Percentiles rank a stretch among this genome's conserved stretches.
Evolutionary conservation across 495 filamentous ascomycete species (phyloP).

Genomic region (Wilcoxina mikolae): DNA sequence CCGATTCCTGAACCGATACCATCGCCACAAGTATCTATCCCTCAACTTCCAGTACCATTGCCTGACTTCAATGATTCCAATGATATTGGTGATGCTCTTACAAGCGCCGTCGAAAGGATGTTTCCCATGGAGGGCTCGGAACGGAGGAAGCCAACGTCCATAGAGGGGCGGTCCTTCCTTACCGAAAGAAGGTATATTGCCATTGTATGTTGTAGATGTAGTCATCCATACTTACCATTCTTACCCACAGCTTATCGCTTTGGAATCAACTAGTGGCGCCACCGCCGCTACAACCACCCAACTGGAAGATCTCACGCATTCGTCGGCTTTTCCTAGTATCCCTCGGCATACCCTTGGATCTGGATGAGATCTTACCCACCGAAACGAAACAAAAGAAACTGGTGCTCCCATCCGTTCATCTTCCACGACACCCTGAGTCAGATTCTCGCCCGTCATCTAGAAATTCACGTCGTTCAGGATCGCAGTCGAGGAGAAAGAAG

Average conservation of each 20-base stretch:
- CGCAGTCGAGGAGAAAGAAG: constrained; percentile 28
- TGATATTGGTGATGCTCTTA: constrained; percentile 37
- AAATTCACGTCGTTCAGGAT: constrained; percentile 20
- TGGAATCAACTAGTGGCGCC: constrained; percentile 95
- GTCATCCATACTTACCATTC: constrained; percentile 27
- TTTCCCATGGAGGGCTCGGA: constrained; percentile 41
- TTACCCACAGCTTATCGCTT: constrained; percentile 62
- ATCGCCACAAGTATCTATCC: constrained; percentile 6
- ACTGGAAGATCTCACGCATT: constrained; percentile 95
- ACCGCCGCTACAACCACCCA: constrained; percentile 84
- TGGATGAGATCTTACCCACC: constrained; percentile 91
- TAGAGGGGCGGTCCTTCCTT: constrained; percentile 47
- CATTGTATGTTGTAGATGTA: constrained; percentile 22
- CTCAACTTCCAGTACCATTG: constrained; percentile 31
- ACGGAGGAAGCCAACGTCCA: constrained; percentile 36
- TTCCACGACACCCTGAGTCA: constrained; percentile 25
- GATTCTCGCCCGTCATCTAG: constrained; percentile 3
- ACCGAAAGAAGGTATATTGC: constrained; percentile 40
- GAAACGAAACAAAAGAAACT: constrained; percentile 92
- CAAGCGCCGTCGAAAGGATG: constrained; percentile 42
- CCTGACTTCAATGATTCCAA: constrained; percentile 45
- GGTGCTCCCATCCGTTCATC: constrained; percentile 69
- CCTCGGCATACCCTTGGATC: constrained; percentile 84
- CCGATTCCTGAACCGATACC: constrained; percentile 33
- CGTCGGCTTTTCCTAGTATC: constrained; percentile 91